A percentile compares a stretch with the other conserved stretches of the same genome.
These are phyloP conservation scores for Sporothrix dimorphospora DNA, from an alignment of 2,329 filamentous ascomycete genomes.

Conservation along the genomic window DNA sequence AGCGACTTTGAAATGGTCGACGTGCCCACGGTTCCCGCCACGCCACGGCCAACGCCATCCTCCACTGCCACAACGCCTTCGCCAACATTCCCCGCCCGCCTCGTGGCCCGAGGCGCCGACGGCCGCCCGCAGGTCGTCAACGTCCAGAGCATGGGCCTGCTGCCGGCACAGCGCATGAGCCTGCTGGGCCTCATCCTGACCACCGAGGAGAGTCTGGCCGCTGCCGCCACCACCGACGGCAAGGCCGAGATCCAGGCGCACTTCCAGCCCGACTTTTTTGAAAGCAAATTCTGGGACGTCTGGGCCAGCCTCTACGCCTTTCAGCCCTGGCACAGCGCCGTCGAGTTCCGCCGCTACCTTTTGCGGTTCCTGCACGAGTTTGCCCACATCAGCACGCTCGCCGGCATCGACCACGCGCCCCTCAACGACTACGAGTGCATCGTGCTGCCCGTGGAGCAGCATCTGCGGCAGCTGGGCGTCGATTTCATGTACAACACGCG, in stretches of 20 bases:
- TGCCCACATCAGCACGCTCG: slow-evolving; percentile 37
- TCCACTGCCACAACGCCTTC: neutral
- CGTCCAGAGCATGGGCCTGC: slow-evolving; percentile 36
- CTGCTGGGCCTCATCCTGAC: slow-evolving; percentile 34
- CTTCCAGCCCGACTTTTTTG: slow-evolving; percentile 37
- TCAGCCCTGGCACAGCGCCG: slow-evolving; percentile 41
- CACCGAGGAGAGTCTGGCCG: slow-evolving; percentile 24
- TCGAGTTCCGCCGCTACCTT: slow-evolving; percentile 40
- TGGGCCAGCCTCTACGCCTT: slow-evolving; percentile 41
- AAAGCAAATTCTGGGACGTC: slow-evolving; percentile 41
- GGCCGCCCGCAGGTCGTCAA: slow-evolving; percentile 36
- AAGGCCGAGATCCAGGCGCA: slow-evolving; percentile 32
- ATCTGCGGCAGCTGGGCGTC: slow-evolving; percentile 37
- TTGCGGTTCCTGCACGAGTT: slow-evolving; percentile 40
- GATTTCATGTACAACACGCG: slow-evolving; percentile 36
- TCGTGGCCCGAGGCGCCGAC: slow-evolving; percentile 35
- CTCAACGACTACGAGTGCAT: slow-evolving; percentile 41
- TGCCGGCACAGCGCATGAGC: slow-evolving; percentile 34
- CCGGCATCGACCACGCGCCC: slow-evolving; percentile 38
- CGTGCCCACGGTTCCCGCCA: neutral
- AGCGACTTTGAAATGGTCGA: neutral
- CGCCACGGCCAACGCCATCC: no score
- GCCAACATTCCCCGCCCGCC: slow-evolving; percentile 35
- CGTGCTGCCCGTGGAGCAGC: slow-evolving; percentile 37
- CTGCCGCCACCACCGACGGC: neutral